Conservation (phyloP, 805 yeast genomes). For the Metschnikowia similis region DNA sequence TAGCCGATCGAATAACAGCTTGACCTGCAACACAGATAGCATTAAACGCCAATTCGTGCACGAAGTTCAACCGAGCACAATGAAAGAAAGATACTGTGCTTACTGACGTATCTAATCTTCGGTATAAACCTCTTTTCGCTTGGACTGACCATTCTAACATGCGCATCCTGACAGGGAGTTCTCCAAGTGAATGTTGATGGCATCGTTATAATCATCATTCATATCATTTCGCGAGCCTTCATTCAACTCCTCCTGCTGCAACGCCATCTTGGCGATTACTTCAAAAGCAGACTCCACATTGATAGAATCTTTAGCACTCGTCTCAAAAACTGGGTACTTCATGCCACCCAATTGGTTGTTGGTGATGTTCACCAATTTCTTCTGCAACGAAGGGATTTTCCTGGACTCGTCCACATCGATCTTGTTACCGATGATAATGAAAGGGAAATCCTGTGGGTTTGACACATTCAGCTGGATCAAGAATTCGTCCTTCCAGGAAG, state of each 20-base stretch:
- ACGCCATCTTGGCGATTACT: constrained; percentile 90
- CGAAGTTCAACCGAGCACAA: too few species aligned
- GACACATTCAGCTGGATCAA: constrained; percentile 87
- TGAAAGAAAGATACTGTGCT: too few species aligned
- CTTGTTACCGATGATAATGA: constrained; percentile 91
- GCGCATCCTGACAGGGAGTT: constrained; percentile 73
- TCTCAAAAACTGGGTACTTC: constrained; percentile 79
- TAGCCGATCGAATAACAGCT: too few species aligned
- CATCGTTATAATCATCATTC: constrained; percentile 88
- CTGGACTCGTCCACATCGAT: constrained; percentile 91
- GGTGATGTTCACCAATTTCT: constrained; percentile 47
- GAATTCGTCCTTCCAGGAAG: constrained; percentile 94
- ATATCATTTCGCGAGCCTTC: constrained; percentile 61
- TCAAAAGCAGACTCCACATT: constrained; percentile 96
- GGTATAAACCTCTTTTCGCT: not conserved
- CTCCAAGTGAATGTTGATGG: constrained; percentile 90
- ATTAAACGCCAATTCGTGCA: too few species aligned
- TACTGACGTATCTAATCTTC: not conserved
- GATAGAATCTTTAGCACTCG: constrained; percentile 95
- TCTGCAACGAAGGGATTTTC: constrained; percentile 58
- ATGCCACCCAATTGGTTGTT: constrained; percentile 57
- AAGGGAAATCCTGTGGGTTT: constrained; percentile 94
- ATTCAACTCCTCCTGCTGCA: constrained; percentile 90
- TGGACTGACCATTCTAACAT: constrained; percentile 40
- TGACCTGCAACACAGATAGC: too few species aligned